These are phyloP conservation scores for Epichloe elymi DNA, from an alignment of 2,329 filamentous ascomycete genomes.

Conservation along the genomic window DNA sequence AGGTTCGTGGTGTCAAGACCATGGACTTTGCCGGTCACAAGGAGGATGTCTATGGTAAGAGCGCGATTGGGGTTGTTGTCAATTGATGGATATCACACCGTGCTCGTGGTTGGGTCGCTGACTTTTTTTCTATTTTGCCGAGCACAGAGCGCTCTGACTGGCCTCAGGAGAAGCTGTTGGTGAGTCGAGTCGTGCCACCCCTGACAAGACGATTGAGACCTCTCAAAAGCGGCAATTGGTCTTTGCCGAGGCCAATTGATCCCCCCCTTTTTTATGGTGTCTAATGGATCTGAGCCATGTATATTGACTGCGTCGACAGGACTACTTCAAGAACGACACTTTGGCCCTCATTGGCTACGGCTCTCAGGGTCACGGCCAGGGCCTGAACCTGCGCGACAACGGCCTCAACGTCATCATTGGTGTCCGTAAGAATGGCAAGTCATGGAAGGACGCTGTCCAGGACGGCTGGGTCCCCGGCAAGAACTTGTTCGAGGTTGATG, in stretches of 20 bases:
- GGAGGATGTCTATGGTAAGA: conserved; percentile 83
- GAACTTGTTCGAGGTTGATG: conserved; percentile 97
- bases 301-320: conserved; percentile 34
- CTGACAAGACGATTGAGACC: neutral
- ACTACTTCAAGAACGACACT: conserved; percentile 99
- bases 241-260: neutral
- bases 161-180: conserved; percentile 95
- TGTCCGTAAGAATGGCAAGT: conserved; percentile 95
- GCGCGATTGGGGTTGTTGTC: neutral
- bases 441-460: conserved; percentile 93
- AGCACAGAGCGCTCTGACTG: conserved; percentile 88
- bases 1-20: conserved; percentile 87
- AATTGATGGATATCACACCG: neutral
- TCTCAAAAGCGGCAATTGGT: neutral
- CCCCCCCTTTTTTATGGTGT: too few relatives aligned
- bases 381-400: conserved; percentile 99
- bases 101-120: conserved; percentile 7
- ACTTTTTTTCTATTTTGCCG: neutral
- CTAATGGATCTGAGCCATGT: too few relatives aligned
- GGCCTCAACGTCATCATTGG: conserved; percentile 98
- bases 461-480: conserved; percentile 97
- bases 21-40: conserved; percentile 95
- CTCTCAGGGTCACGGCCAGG: conserved; percentile 96
- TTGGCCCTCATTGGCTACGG: conserved; percentile 97
- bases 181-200: conserved; percentile 34